Evolutionary conservation across 2,329 filamentous ascomycete species (phyloP), one percentile per base, ranked within the genome.

Genomic region (Pezicula neosporulosa): DNA sequence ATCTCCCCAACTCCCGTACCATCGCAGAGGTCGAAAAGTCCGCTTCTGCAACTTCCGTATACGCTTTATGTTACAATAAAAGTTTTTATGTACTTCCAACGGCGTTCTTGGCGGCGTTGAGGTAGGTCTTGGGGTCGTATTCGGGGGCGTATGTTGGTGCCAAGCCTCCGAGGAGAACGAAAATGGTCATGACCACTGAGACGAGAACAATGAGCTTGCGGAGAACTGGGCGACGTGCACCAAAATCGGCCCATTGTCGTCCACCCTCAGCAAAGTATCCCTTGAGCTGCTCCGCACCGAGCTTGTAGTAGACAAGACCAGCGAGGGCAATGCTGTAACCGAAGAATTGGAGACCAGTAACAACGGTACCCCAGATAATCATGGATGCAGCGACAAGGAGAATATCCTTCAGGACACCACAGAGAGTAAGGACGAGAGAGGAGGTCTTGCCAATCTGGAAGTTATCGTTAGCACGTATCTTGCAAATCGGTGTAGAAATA

Each of bases 381-480:
- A 92, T 90, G 55, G 87, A 91, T 43, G 87, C 86, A 48, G 77
- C 75, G 53, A 94, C 89, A 47, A 94, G 85, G 63, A 94, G 80
- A 53, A 94, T 89, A 70, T 94, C 89, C 80, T 93, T 94, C 57
- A 94, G 83, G 37, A 94, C 89, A 75, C 89, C 89, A 66, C 87
- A 93, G 44, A 94, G 86, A 30, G 90, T 94, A 65, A 94, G 85
- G 62, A 93, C 86, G 49, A 94, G 85, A 48, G 89, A 89, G 1
- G 89, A 93, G 15, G 89, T 93, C 77, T 89, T 92, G 75, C 89
- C 89, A 66, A 94, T 93, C 88, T 92, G 59, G 43, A 33, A 3
- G n/a, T 8, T 28, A 38, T 18, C 16, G 21, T 41, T 48, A 33
- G 38, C 18, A n/a, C 41, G 8, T 27, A 57, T 57, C 54, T 50